Base-by-base conservation (phyloP, 805 yeast species). In the Kodamaea laetipori region DNA sequence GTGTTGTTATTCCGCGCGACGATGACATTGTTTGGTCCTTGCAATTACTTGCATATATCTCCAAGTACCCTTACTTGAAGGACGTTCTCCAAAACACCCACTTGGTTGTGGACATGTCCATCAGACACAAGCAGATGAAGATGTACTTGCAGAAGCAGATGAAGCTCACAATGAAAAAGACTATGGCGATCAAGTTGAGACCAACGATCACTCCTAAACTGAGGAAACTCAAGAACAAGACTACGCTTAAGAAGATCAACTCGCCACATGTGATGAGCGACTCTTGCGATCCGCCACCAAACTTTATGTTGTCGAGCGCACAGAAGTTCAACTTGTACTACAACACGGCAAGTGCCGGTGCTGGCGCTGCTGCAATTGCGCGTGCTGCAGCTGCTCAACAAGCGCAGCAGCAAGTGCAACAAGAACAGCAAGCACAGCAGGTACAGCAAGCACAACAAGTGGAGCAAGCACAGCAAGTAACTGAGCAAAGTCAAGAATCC, bases 11-110 rank as follows among this genome's bases (percentile, higher is more conserved):
- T 4, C 97, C 97, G 1, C 78, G 88, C 44, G 95, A 87, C 50
- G 97, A 92, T 60, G 99, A 92, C 58, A 87, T 92, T 12, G 82
- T 89, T 27, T 90, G 97, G 96, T 85, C 96, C 3, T 70, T 92
- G 42, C 98, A 92, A 63, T 73, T 94, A 15, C 64, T 94, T 39
- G 98, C 98, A 10, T 92, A 90, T 63, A 87, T 90, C 32, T 90
- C 97, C 4, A 92, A 92, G 63, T 92, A 94, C 57, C 83, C 97
- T 0, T 77, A 80, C 48, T 69, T 90, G 61, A 86, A 90, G 55
- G 83, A 81, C 28, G 74, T 74, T 37, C 69, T 92, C 46, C 95
- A 90, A 52, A 78, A 77, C 41, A 82, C 95, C 2, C 85, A 86
- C 61, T 66, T 90, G 37, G 81, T 90, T 6, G 84, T 86, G 10